Base-by-base conservation (phyloP, 129 eudicot genomes). In the carrot (Daucus carota) region DNA sequence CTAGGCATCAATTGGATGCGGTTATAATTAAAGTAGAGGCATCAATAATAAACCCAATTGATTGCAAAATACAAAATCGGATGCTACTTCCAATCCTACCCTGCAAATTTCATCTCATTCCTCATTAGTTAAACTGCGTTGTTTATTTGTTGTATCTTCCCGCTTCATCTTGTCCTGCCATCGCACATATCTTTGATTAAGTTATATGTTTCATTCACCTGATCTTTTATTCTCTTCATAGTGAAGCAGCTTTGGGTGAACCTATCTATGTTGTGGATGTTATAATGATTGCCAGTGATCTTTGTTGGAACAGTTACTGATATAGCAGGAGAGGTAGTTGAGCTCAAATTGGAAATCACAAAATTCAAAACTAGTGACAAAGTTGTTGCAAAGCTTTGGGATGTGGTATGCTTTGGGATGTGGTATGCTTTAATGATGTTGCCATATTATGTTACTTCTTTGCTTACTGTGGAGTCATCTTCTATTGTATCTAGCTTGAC, bases 11-110 rank as follows among this genome's bases (percentile, higher is more conserved):
- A n/a, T n/a, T n/a, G n/a, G 86, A 82, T 36, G 92, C 88, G 80
- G 48, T 88, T 59, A 72, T 88, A 79, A 34, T 87, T 1, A 91
- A 88, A 82, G 20, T 88, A 0, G 97, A 91, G 80, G 97, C 97
- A 15, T 80, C 88, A 38, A 81, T 82, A 81, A 52, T 91, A 18
- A 91, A 91, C 74, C 92, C 92, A 26, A 34, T 84, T 12, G 95
- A 92, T 44, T 82, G 85, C 83, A 92, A 82, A 73, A 75, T 86
- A 43, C 95, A 89, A 62, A 84, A 77, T 67, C 91, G 95, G 69
- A n/a, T 85, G 75, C n/a, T 80, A 6, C 90, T 87, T 42, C 91
- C 89, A 17, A 33, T 89, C 54, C 57, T 85, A 16, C 96, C 89
- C 75, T 40, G 72, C 50, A 88, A 88, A 41, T 88, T 88, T 48